A percentile compares a stretch with the other conserved stretches of the same genome.
Conservation (phyloP, 352 stramenopile genomes). For the Globisporangium paddicum region DNA sequence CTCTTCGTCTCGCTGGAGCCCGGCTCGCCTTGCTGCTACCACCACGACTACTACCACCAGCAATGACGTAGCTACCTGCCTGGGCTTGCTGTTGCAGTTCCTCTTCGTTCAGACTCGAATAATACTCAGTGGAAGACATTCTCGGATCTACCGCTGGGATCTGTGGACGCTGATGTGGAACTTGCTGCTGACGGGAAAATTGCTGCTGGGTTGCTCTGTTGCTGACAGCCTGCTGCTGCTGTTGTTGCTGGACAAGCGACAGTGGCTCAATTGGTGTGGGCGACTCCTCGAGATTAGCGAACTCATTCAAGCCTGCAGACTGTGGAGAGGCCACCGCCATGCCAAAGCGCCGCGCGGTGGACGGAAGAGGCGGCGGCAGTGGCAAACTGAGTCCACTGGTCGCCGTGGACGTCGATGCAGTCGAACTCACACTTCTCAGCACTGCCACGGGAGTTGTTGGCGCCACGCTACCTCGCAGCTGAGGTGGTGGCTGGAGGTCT, state of each 20-base stretch:
- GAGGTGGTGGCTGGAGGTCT: conserved; percentile 16
- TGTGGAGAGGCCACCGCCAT: background rate
- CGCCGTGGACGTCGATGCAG: background rate
- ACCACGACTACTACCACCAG: background rate
- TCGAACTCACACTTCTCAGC: background rate
- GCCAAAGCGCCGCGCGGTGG: conserved; percentile 9
- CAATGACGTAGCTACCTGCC: background rate
- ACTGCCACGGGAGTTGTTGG: background rate
- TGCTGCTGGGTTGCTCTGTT: background rate
- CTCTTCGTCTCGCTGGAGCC: background rate
- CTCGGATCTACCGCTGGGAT: background rate
- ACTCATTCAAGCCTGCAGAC: background rate
- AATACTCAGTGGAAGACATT: background rate
- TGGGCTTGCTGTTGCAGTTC: conserved; percentile 1
- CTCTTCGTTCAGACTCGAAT: background rate
- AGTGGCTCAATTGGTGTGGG: background rate
- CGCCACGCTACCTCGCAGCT: background rate
- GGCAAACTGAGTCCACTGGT: conserved; percentile 4
- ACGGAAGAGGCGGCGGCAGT: conserved; percentile 8
- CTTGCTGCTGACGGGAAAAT: background rate
- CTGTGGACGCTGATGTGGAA: background rate
- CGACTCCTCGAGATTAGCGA: background rate
- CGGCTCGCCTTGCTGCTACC: background rate
- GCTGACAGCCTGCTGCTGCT: background rate
- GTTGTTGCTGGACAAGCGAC: background rate